These are phyloP conservation scores for Xanthoconium separans DNA, from an alignment of 1,284 basidiomycete species.

Conservation along the genomic window DNA sequence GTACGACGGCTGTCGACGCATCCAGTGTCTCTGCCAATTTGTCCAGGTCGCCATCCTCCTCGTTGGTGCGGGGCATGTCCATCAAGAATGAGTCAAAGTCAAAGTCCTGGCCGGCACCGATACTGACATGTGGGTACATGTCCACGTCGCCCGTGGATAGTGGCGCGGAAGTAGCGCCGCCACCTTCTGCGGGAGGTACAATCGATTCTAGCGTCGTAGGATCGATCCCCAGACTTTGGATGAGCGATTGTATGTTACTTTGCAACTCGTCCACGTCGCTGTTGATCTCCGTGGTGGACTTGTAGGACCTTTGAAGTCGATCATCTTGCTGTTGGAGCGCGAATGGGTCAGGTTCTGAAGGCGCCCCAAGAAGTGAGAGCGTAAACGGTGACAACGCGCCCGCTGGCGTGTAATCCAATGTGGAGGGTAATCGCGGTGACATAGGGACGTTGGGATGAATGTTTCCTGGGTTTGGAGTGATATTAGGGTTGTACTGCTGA, in stretches of 20 bases:
- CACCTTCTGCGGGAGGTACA: conserved; percentile 17
- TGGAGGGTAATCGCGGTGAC: conserved; percentile 9
- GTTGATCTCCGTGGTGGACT: conserved; percentile 63
- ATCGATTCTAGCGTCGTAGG: conserved; percentile 35
- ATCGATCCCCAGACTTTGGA: conserved; percentile 70
- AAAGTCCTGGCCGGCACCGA: conserved; percentile 35
- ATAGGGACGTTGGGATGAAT: background rate
- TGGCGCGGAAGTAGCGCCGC: conserved; percentile 2
- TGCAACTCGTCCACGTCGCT: conserved; percentile 74
- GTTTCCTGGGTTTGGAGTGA: background rate
- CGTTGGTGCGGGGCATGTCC: conserved; percentile 31
- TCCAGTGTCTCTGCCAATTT: conserved; percentile 35
- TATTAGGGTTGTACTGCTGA: conserved; percentile 13
- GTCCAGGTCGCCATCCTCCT: conserved; percentile 36
- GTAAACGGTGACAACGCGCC: conserved; percentile 23
- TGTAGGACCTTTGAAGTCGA: conserved; percentile 57
- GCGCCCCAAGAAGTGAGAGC: conserved; percentile 15
- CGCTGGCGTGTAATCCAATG: conserved; percentile 16
- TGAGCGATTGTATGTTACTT: conserved; percentile 69
- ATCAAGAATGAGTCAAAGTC: conserved; percentile 50
- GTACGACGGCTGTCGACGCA: conserved; percentile 20
- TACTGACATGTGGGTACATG: conserved; percentile 18
- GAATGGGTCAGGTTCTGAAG: conserved; percentile 31
- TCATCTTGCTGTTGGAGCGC: conserved; percentile 37
- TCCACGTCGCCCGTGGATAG: conserved; percentile 8